Evolutionary conservation across 352 stramenopile genomes (phyloP).

Genomic region (Globisporangium takayamanum): DNA sequence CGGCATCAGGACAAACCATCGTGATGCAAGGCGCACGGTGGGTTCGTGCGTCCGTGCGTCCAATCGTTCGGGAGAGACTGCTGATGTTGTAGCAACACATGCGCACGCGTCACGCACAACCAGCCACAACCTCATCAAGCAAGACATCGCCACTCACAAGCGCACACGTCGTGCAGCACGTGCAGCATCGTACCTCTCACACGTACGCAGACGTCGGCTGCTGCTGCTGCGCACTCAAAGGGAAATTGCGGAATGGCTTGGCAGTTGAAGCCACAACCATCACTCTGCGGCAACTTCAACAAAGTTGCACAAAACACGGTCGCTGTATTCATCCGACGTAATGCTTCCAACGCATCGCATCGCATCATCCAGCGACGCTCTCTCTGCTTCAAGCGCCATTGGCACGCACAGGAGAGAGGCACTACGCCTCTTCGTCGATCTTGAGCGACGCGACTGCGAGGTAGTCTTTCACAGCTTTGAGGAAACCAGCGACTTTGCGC

Average conservation of each 20-base stretch:
- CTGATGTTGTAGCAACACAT: too few relatives aligned
- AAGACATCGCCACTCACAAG: neutral
- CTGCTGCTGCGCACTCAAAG: neutral
- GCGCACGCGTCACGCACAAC: too few relatives aligned
- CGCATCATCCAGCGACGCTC: too few relatives aligned
- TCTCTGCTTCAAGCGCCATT: too few relatives aligned
- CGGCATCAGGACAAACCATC: too few relatives aligned
- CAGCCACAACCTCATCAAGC: too few relatives aligned
- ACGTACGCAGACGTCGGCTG: neutral
- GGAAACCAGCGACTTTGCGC: slow-evolving; percentile 45
- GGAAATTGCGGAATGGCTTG: slow-evolving; percentile 8
- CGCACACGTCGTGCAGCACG: neutral
- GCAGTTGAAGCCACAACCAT: neutral
- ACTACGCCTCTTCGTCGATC: slow-evolving; percentile 56
- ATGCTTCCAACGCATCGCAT: too few relatives aligned
- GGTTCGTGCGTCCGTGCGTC: too few relatives aligned
- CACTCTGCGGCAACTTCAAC: slow-evolving; percentile 10
- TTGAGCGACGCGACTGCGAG: slow-evolving; percentile 46
- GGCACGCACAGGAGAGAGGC: too few relatives aligned
- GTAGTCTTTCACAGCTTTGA: slow-evolving; percentile 61
- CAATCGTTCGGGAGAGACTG: too few relatives aligned
- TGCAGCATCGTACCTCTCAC: neutral
- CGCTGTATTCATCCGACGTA: too few relatives aligned
- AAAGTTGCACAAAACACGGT: neutral
- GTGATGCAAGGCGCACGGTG: too few relatives aligned